Conservation (phyloP, 1,284 basidiomycete genomes). For the Marasmius fiardii region DNA sequence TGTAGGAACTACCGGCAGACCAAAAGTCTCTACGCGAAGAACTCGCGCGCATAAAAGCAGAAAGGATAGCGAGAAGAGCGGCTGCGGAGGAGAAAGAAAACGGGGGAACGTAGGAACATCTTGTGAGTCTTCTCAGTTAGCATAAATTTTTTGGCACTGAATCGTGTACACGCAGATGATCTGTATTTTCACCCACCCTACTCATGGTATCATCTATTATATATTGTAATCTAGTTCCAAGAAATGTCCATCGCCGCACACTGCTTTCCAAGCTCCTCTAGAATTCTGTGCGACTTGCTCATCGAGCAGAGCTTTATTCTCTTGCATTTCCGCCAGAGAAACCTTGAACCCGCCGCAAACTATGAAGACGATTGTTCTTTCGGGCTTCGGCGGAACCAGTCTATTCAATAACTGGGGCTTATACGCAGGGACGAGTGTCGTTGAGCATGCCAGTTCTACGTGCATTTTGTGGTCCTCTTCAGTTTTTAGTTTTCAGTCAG, state of each 20-base stretch:
- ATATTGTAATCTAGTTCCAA: slow-evolving; percentile 22
- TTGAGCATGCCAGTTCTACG: slow-evolving; percentile 69
- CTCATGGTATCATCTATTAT: slow-evolving; percentile 12
- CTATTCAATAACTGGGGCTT: slow-evolving; percentile 49
- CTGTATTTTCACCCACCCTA: slow-evolving; percentile 7
- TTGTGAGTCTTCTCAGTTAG: background rate
- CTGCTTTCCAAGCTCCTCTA: slow-evolving; percentile 29
- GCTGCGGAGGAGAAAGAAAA: slow-evolving; percentile 32
- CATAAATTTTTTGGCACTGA: background rate
- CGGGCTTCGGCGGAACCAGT: slow-evolving; percentile 36
- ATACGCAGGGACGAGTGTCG: slow-evolving; percentile 65
- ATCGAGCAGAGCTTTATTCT: slow-evolving; percentile 40
- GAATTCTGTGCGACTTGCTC: slow-evolving; percentile 22
- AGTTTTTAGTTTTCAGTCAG: slow-evolving; percentile 8
- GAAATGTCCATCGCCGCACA: slow-evolving; percentile 32
- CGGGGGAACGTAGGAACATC: slow-evolving; percentile 22
- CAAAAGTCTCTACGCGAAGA: slow-evolving; percentile 62
- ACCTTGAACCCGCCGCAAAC: slow-evolving; percentile 75
- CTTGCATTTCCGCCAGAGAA: slow-evolving; percentile 46
- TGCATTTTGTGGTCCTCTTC: slow-evolving; percentile 73
- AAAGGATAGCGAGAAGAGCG: slow-evolving; percentile 48
- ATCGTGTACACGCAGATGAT: background rate
- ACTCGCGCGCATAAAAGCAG: slow-evolving; percentile 64
- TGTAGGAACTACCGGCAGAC: slow-evolving; percentile 61
- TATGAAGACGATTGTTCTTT: slow-evolving; percentile 53